A percentile compares a stretch with the other conserved stretches of the same genome.
phyloP scores from a whole-genome alignment of 352 stramenopile genomes.

The Globisporangium spinosum region DNA sequence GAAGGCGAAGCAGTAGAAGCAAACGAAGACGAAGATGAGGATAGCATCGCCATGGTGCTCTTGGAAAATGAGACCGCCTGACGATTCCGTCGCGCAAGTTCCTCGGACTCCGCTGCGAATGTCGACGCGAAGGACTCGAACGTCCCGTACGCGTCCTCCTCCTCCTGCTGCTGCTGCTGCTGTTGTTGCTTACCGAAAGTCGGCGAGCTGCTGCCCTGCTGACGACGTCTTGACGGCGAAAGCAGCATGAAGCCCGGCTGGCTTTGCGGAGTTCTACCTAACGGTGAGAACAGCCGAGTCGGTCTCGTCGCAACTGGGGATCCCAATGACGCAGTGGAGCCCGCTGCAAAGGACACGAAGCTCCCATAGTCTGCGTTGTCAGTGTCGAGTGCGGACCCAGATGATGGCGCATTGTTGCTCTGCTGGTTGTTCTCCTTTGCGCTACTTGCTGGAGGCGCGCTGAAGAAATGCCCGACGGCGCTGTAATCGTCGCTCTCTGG shows the following conservation, averaged over 20 bases:
- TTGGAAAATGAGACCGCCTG: conserved; percentile 18
- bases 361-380: conserved; percentile 9
- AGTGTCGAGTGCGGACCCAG: not conserved
- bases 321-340: not conserved
- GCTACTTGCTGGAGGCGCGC: not conserved
- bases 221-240: conserved; percentile 2
- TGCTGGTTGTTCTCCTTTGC: conserved; percentile 11
- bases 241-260: conserved; percentile 2
- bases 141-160: conserved; percentile 17
- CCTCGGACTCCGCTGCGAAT: conserved; percentile 14
- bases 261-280: not conserved
- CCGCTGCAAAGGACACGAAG: not conserved
- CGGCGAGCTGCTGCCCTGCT: conserved; percentile 4
- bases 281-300: conserved; percentile 3
- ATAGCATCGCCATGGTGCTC: not conserved
- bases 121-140: conserved; percentile 21
- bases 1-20: conserved; percentile 6
- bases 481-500: conserved; percentile 6
- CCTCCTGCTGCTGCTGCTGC: not conserved
- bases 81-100: conserved; percentile 14
- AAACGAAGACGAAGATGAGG: not conserved
- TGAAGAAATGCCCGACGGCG: conserved; percentile 9
- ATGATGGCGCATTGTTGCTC: not conserved
- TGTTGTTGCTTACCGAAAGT: not conserved
- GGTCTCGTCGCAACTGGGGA: not conserved